Evolutionary conservation across 2,329 filamentous ascomycete species (phyloP).

Genomic region (Claviceps digitariae): DNA sequence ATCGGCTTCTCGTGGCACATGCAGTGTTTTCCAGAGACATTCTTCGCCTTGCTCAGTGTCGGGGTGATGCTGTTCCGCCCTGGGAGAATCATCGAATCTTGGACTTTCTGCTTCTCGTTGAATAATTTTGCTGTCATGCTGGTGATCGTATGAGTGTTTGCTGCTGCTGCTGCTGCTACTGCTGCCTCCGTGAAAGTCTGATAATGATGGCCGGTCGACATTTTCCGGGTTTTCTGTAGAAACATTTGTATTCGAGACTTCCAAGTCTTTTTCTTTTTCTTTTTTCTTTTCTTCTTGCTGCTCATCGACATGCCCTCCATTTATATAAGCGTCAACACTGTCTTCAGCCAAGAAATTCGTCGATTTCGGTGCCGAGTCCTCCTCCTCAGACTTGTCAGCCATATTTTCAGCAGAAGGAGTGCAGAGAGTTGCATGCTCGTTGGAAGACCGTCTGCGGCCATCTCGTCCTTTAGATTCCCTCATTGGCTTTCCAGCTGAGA

Average conservation of each 20-base stretch:
- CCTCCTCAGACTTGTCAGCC: not conserved
- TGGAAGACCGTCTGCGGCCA: not conserved
- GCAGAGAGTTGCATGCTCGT: not conserved
- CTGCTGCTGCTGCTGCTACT: not conserved
- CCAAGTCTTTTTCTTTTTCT: not conserved
- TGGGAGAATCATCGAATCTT: not conserved
- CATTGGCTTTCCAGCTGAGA: not conserved
- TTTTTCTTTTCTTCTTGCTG: not conserved
- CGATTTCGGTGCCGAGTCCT: not conserved
- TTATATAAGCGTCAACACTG: not conserved
- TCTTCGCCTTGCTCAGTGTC: constrained; percentile 14
- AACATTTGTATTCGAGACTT: not conserved
- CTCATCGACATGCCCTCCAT: not conserved
- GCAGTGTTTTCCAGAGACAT: constrained; percentile 7
- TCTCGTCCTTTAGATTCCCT: not conserved
- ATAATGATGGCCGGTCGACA: not conserved
- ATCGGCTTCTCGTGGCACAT: constrained; percentile 6
- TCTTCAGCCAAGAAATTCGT: not conserved
- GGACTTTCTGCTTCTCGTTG: not conserved
- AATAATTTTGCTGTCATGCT: not conserved
- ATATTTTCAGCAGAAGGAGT: not conserved
- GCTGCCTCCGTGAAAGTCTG: not conserved
- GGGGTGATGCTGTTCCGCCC: constrained; percentile 14
- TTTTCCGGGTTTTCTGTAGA: not conserved
- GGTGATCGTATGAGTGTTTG: not conserved